These are phyloP conservation scores for Ophiocordyceps unilateralis DNA, from an alignment of 2,329 filamentous ascomycete genomes.

Conservation along the genomic window DNA sequence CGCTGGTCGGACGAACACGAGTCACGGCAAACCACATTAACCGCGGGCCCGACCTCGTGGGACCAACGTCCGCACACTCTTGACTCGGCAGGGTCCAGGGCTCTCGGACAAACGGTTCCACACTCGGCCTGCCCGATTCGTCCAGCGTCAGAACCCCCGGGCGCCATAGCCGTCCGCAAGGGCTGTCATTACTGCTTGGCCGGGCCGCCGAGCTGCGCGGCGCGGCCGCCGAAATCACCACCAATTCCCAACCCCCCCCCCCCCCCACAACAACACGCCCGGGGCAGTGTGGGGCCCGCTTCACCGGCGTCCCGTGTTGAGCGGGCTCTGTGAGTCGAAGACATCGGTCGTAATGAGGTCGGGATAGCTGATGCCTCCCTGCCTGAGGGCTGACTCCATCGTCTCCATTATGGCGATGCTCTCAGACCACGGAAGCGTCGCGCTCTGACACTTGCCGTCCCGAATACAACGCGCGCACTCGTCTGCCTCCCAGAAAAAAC, in stretches of 20 bases:
- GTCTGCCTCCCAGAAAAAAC: conserved; percentile 83
- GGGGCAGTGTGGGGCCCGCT: not conserved
- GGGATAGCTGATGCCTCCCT: conserved; percentile 36
- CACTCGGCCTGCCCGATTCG: conserved; percentile 1
- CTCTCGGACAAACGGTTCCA: not conserved
- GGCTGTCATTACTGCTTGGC: too few relatives aligned
- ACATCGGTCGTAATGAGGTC: conserved; percentile 38
- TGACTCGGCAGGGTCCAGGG: not conserved
- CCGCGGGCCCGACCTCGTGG: not conserved
- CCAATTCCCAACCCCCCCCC: not conserved
- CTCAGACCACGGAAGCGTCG: conserved; percentile 53
- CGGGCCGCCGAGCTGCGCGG: too few relatives aligned
- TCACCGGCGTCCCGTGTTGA: conserved; percentile 35
- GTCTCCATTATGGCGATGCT: conserved; percentile 72
- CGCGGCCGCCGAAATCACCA: too few relatives aligned
- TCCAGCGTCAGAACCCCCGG: too few relatives aligned
- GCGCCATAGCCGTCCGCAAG: too few relatives aligned
- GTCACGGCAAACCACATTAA: not conserved
- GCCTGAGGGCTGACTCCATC: conserved; percentile 37
- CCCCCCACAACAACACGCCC: not conserved
- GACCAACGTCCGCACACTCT: not conserved
- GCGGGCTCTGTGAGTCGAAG: conserved; percentile 41
- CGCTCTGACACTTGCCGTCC: conserved; percentile 63
- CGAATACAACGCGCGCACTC: conserved; percentile 58
- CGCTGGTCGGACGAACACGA: conserved; percentile 2